Base-by-base conservation (phyloP, 1,139 yeast genomes). In the Debaryomyces singareniensis region DNA sequence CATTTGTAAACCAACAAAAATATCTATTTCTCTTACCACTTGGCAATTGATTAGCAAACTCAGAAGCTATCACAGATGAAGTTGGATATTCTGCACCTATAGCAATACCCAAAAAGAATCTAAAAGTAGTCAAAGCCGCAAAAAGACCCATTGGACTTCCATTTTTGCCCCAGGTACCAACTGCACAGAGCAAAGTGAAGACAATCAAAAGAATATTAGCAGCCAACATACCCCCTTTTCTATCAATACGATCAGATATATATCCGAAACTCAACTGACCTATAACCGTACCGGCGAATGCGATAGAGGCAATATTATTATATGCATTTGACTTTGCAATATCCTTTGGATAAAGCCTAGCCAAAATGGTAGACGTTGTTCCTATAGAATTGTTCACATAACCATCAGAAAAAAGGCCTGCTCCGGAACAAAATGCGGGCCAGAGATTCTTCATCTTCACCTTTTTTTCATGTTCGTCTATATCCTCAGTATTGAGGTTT, bases 51-150 rank as follows among this genome's bases (percentile, higher is more conserved):
- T 82, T 78, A 25, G 94, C 80, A 28, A 94, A 93, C 58, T 89
- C 97, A 18, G 96, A 89, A 40, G 95, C 86, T 28, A 95, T 94
- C 16, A 89, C 93, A 2, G 95, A 83, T 23, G 95, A 86, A 15
- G 95, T 81, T 27, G 96, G 95, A 52, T 89, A 89, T 60, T 89
- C 97, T 30, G 94, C 89, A 42, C 91, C 91, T 47, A 76, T 74
- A 39, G 87, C 93, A 42, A 82, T 68, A 55, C 96, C 96, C 32
- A 89, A 64, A 54, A 89, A 82, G 58, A 85, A 84, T 53, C 97
- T 72, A 55, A 82, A 85, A 12, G 78, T 79, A 9, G 95, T 85
- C 30, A 89, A 61, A 13, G 95, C 91, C 5, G 86, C 78, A 42
- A 86, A 75, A 58, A 86, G 60, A 21, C 96, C 95, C 31, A 71